A percentile compares a stretch with the other conserved stretches of the same genome.
Conservation (phyloP, 192 early-diverging fungal genomes). For the Gaertneriomyces sp. region DNA sequence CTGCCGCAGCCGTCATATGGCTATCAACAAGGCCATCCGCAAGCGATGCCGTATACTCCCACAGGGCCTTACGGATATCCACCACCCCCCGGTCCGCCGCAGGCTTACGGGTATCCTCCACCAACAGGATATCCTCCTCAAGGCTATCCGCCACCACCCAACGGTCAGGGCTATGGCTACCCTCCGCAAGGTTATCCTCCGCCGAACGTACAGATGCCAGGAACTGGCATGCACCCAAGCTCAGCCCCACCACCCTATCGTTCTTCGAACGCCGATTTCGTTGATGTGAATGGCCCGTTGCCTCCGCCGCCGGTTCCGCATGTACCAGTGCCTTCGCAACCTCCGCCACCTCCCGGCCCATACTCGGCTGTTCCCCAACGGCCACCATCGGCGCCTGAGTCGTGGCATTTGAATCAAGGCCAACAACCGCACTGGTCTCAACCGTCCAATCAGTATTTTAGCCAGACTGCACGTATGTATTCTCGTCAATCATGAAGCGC, state of each 20-base stretch:
- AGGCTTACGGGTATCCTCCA: not conserved
- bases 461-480: slow-evolving; percentile 15
- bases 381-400: slow-evolving; percentile 13
- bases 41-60: not conserved
- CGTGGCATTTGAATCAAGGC: slow-evolving; percentile 10
- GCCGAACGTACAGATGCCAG: not conserved
- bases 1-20: not conserved
- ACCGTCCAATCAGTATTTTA: slow-evolving; percentile 25
- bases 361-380: slow-evolving; percentile 11
- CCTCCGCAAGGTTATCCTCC: not conserved
- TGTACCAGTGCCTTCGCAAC: slow-evolving; percentile 8
- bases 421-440: slow-evolving; percentile 13
- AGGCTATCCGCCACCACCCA: not conserved
- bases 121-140: not conserved
- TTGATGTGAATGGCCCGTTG: slow-evolving; percentile 6
- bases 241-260: not conserved
- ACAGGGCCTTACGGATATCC: not conserved
- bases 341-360: slow-evolving; percentile 8
- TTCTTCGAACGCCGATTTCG: not conserved
- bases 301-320: slow-evolving; percentile 6
- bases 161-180: slow-evolving; percentile 1
- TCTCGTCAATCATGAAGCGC: not conserved
- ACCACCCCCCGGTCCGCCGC: not conserved
- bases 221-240: not conserved
- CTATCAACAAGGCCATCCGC: not conserved